Evolutionary conservation across 1,139 yeast species (phyloP).

Genomic region (Saccharomyces pastorianus): DNA sequence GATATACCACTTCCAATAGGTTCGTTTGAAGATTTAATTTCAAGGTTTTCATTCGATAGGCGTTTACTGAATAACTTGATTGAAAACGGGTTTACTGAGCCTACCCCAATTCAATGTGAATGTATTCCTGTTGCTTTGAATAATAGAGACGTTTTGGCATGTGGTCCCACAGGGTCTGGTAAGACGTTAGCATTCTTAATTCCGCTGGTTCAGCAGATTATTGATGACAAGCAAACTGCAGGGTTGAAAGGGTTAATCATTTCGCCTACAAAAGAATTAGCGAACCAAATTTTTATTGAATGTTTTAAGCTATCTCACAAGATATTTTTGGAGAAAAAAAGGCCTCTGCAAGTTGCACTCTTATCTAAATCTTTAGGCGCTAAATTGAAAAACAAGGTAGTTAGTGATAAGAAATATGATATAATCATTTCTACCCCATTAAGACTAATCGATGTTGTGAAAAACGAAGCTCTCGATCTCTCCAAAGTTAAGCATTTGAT

Average conservation of each 20-base stretch:
- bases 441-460: constrained; percentile 71
- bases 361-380: constrained; percentile 70
- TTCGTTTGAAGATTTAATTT: constrained; percentile 70
- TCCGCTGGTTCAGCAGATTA: constrained; percentile 62
- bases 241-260: constrained; percentile 72
- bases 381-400: constrained; percentile 53
- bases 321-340: constrained; percentile 34
- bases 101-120: constrained; percentile 89
- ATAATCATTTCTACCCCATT: constrained; percentile 82
- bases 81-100: constrained; percentile 65
- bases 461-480: constrained; percentile 51
- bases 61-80: constrained; percentile 58
- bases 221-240: constrained; percentile 21
- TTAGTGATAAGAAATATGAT: constrained; percentile 61
- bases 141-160: constrained; percentile 66
- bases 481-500: constrained; percentile 62
- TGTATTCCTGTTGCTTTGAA: constrained; percentile 63
- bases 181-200: constrained; percentile 81
- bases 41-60: constrained; percentile 59
- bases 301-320: constrained; percentile 47
- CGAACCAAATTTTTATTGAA: constrained; percentile 74
- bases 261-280: constrained; percentile 89
- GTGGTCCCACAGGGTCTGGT: constrained; percentile 95
- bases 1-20: constrained; percentile 85
- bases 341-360: constrained; percentile 53